Evolutionary conservation across 2,329 filamentous ascomycete genomes (phyloP).

Genomic region (Pseudohalonectria lignicola): DNA sequence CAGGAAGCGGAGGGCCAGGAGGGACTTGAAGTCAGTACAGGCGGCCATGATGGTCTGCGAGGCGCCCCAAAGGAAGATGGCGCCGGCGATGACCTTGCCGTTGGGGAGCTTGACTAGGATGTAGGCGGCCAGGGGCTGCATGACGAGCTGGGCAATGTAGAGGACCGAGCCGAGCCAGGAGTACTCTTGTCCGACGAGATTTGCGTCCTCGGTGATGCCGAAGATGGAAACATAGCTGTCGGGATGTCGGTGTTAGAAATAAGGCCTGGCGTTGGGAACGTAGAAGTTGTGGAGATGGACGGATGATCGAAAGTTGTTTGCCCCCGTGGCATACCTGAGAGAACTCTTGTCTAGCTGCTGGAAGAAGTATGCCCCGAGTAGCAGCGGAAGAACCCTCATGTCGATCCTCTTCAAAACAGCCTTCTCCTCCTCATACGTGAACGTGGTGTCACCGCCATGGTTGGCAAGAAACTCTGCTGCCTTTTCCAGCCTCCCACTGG

Average conservation of each 20-base stretch:
- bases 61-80: slow-evolving; percentile 33
- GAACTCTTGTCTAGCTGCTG: slow-evolving; percentile 43
- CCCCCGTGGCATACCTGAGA: slow-evolving; percentile 17
- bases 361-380: slow-evolving; percentile 46
- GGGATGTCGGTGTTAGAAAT: too few species aligned
- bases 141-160: slow-evolving; percentile 47
- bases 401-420: slow-evolving; percentile 35
- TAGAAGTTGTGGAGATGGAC: too few species aligned
- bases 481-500: too few species aligned
- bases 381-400: slow-evolving; percentile 33
- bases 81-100: slow-evolving; percentile 41
- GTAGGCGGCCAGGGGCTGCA: slow-evolving; percentile 48
- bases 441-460: slow-evolving; percentile 18
- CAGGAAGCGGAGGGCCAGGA: slow-evolving; percentile 18
- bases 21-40: slow-evolving; percentile 12
- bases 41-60: slow-evolving; percentile 23
- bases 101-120: slow-evolving; percentile 52
- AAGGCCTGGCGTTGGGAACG: too few species aligned
- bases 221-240: slow-evolving; percentile 30
- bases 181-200: slow-evolving; percentile 13
- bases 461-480: slow-evolving; percentile 32
- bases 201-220: slow-evolving; percentile 32
- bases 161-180: slow-evolving; percentile 38
- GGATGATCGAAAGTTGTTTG: too few species aligned
- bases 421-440: slow-evolving; percentile 38